phyloP scores from a whole-genome alignment of 2,329 filamentous ascomycete genomes.

The Penicillium sp. region DNA sequence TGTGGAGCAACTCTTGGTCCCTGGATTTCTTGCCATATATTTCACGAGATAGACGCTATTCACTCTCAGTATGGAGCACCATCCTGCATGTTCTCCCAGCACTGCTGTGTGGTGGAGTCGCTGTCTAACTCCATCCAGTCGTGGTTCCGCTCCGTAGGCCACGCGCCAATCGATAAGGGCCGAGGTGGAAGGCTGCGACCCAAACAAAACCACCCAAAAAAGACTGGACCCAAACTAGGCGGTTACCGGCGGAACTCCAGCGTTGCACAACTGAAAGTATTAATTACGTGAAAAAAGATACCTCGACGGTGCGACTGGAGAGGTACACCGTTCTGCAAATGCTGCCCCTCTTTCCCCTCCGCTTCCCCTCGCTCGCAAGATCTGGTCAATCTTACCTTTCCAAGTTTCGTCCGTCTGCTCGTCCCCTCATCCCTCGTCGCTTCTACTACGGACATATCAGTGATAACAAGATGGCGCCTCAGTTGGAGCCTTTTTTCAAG shows the following conservation, averaged over 20 bases:
- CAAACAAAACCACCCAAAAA: conserved; percentile 4
- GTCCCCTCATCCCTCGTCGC: conserved; percentile 22
- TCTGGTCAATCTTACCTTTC: conserved; percentile 13
- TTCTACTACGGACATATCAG: conserved; percentile 43
- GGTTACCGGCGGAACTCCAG: conserved; percentile 14
- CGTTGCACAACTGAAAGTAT: conserved; percentile 5
- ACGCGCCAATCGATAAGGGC: conserved; percentile 3
- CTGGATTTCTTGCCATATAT: too few species aligned
- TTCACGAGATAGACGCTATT: too few species aligned
- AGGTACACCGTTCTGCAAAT: conserved; percentile 12
- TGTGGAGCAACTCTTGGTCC: too few species aligned
- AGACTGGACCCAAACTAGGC: conserved; percentile 12
- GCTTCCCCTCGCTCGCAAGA: conserved; percentile 23
- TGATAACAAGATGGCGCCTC: conserved; percentile 70
- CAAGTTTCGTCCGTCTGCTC: conserved; percentile 11
- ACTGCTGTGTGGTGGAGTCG: too few species aligned
- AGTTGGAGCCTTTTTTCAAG: conserved; percentile 88
- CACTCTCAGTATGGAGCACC: too few species aligned
- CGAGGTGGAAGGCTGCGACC: background rate
- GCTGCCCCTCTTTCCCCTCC: conserved; percentile 32
- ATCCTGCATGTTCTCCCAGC: too few species aligned
- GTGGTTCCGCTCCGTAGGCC: background rate
- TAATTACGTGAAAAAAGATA: conserved; percentile 25
- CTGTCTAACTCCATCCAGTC: too few species aligned
- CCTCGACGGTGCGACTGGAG: conserved; percentile 3